phyloP scores from a whole-genome alignment of 2,329 filamentous ascomycete genomes.

The Xylaria sp. region DNA sequence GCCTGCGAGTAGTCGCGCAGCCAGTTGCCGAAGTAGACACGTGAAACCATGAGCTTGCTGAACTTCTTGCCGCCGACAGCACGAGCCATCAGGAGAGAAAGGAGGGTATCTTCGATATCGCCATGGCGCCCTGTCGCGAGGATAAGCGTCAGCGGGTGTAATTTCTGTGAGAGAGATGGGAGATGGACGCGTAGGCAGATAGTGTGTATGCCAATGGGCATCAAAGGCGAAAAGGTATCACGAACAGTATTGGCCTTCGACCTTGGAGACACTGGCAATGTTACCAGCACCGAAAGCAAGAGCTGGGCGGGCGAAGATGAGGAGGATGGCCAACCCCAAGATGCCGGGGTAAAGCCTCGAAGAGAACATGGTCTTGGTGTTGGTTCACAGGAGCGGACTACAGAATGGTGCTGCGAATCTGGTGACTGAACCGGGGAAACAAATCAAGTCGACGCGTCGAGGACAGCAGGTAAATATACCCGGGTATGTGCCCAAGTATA shows the following conservation, averaged over 20 bases:
- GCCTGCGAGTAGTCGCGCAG: slow-evolving; percentile 89
- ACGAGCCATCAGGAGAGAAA: slow-evolving; percentile 58
- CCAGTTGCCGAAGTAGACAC: slow-evolving; percentile 97
- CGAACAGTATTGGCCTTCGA: slow-evolving; percentile 78
- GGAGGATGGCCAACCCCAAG: slow-evolving; percentile 54
- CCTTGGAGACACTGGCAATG: slow-evolving; percentile 72
- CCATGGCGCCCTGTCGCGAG: slow-evolving; percentile 64
- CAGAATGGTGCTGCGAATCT: slow-evolving; percentile 1
- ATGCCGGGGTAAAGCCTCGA: slow-evolving; percentile 46
- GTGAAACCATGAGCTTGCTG: slow-evolving; percentile 77
- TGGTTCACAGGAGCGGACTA: neutral
- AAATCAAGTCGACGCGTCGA: neutral
- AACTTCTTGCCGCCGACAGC: slow-evolving; percentile 68
- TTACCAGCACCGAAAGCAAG: slow-evolving; percentile 84
- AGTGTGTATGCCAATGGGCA: neutral
- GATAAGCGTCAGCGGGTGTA: slow-evolving; percentile 16
- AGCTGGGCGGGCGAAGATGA: slow-evolving; percentile 62
- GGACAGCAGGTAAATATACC: neutral
- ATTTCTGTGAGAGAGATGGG: neutral
- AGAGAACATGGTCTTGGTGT: slow-evolving; percentile 40
- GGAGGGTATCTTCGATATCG: slow-evolving; percentile 87
- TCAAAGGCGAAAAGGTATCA: slow-evolving; percentile 9
- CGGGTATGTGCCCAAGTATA: too few relatives aligned
- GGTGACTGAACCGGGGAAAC: neutral
- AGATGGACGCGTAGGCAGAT: neutral